Percentiles rank a stretch among this genome's conserved stretches.
These are phyloP conservation scores for Candida methanosorbosa DNA, from an alignment of 805 yeast species.

Conservation along the genomic window DNA sequence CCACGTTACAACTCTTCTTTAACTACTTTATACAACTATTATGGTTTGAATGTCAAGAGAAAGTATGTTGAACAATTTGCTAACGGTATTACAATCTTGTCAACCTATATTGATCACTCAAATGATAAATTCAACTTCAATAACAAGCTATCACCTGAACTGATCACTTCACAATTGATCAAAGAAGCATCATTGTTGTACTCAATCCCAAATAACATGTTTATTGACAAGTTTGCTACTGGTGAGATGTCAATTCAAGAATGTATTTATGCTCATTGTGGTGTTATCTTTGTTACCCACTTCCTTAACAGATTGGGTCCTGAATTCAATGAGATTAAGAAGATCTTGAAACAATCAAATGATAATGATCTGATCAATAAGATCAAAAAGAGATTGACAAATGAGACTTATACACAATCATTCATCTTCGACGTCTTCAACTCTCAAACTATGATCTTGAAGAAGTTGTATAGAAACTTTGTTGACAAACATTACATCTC, in stretches of 20 bases:
- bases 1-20: slow-evolving; percentile 84
- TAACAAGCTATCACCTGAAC: slow-evolving; percentile 43
- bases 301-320: slow-evolving; percentile 91
- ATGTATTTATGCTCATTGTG: slow-evolving; percentile 89
- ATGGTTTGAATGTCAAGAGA: slow-evolving; percentile 74
- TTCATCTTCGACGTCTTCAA: slow-evolving; percentile 73
- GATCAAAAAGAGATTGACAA: slow-evolving; percentile 81
- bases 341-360: slow-evolving; percentile 52
- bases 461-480: slow-evolving; percentile 81
- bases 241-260: slow-evolving; percentile 89
- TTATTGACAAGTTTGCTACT: slow-evolving; percentile 61
- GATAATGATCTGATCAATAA: slow-evolving; percentile 67
- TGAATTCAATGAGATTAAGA: slow-evolving; percentile 65
- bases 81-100: slow-evolving; percentile 79
- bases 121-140: too few relatives aligned
- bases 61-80: slow-evolving; percentile 92
- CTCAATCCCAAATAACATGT: slow-evolving; percentile 82
- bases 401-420: slow-evolving; percentile 86
- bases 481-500: slow-evolving; percentile 85
- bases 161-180: slow-evolving; percentile 79
- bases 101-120: slow-evolving; percentile 71
- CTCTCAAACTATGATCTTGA: slow-evolving; percentile 60
- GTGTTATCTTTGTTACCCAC: slow-evolving; percentile 86
- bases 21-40: slow-evolving; percentile 79
- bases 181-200: slow-evolving; percentile 91